Conservation (phyloP, 1,284 basidiomycete species). For the Leccinum holopus region DNA sequence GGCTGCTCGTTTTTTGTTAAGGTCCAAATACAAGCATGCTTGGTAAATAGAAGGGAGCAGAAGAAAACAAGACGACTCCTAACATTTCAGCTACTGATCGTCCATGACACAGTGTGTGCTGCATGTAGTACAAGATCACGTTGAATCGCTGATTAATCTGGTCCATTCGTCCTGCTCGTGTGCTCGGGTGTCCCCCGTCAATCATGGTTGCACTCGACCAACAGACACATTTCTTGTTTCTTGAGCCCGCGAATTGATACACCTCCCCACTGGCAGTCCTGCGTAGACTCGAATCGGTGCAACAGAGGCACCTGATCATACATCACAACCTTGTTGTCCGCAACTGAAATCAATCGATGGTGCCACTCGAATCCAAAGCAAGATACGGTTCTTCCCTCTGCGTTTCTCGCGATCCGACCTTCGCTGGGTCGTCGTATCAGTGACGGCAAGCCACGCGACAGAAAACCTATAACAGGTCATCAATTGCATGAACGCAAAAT, state of each 20-base stretch:
- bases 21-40: not conserved
- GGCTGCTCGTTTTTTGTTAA: not conserved
- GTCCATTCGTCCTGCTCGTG: not conserved
- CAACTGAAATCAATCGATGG: conserved; percentile 36
- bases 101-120: conserved; percentile 34
- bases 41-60: not conserved
- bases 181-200: not conserved
- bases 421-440: too few relatives aligned
- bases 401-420: too few relatives aligned
- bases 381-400: too few relatives aligned
- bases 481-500: not conserved
- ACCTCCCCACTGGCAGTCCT: conserved; percentile 38
- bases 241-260: conserved; percentile 40
- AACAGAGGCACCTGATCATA: conserved; percentile 57
- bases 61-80: not conserved
- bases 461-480: conserved; percentile 45
- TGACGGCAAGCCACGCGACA: conserved; percentile 56
- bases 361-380: not conserved
- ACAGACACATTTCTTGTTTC: conserved; percentile 55
- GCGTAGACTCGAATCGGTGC: conserved; percentile 39
- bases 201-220: conserved; percentile 32
- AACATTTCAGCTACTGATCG: conserved; percentile 6
- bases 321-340: conserved; percentile 53
- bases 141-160: conserved; percentile 63
- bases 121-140: conserved; percentile 59